Base-by-base conservation (phyloP, 1,284 basidiomycete genomes). In the Cystobasidium sp. region DNA sequence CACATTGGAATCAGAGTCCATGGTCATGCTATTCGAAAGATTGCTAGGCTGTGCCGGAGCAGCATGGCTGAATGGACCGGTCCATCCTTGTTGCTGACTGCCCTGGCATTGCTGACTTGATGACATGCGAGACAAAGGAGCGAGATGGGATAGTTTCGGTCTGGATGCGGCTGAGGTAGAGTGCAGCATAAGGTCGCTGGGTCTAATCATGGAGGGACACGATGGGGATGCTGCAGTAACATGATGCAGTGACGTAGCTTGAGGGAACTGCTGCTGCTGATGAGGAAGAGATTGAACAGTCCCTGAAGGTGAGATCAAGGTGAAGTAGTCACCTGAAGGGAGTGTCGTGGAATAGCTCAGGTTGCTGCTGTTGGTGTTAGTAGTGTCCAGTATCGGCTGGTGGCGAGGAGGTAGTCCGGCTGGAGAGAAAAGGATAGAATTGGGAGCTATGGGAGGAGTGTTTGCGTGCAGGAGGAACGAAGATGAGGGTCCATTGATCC, bases 381-480 rank as follows among this genome's bases (percentile, higher is more conserved):
- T 49, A 31, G 14, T 22, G 44, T 63, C 43, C 24, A 63, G 61
- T 22, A 41, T 46, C 46, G 44, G 46, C 44, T 49, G 51, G 64
- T 52, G 64, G 24, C 49, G 64, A 31, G 64, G 52, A 53, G 64
- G 64, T 6, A 68, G 22, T 18, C 66, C 66, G 37, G 66, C 66
- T 14, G 66, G 66, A 3, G 52, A 56, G 66, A 68, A 68, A 41
- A 68, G 66, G 66, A 68, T 68, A 9, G 66, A 59, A 49, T 46
- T 59, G 24, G 66, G n/a, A 5, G 49, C n/a, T 20, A 59, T 56
- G 24, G 66, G 55, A 5, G 66, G 66, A 47, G 66, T 68, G 41
- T 68, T 31, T 6, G 55, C 37, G n/a, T 68, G 66, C 41, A 68
- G 37, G 66, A 68, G 37, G n/a, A 24, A 58, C 51, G 66, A 68